These are phyloP conservation scores for Agaricus subrufescens DNA, from an alignment of 768 basidiomycete genomes.

Conservation along the genomic window DNA sequence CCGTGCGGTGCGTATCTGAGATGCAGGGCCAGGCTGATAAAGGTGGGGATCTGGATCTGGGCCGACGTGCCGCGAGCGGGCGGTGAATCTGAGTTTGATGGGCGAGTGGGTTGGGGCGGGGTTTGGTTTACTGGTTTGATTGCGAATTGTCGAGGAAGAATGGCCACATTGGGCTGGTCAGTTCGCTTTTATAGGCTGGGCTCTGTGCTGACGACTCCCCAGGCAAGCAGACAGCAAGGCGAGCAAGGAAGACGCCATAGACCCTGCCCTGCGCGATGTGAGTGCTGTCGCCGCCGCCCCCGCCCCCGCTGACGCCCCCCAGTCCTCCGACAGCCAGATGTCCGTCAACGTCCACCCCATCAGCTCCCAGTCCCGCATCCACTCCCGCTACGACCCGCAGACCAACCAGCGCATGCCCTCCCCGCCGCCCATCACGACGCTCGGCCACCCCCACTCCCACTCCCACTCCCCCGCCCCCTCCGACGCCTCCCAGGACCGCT, in stretches of 20 bases:
- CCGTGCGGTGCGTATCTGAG: constrained; percentile 6
- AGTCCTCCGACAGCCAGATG: constrained; percentile 6
- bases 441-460: constrained; percentile 26
- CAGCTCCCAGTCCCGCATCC: not conserved
- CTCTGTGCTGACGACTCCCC: constrained; percentile 17
- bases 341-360: constrained; percentile 10
- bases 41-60: constrained; percentile 18
- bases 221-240: constrained; percentile 16
- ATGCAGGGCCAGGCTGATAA: constrained; percentile 32
- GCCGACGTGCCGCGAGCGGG: not conserved
- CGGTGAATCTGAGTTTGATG: constrained; percentile 1
- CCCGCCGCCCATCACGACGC: constrained; percentile 36
- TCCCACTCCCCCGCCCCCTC: constrained; percentile 60
- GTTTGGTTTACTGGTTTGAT: constrained; percentile 12
- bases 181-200: constrained; percentile 22
- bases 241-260: constrained; percentile 19
- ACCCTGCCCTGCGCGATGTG: constrained; percentile 28
- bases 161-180: constrained; percentile 30
- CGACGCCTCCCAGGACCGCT: constrained; percentile 55
- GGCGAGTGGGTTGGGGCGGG: not conserved
- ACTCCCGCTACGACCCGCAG: constrained; percentile 6
- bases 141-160: constrained; percentile 11
- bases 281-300: not conserved
- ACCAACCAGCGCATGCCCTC: constrained; percentile 27
- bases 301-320: not conserved